Conservation (phyloP, 2,329 filamentous ascomycete genomes). For the Aureobasidium vineae region DNA sequence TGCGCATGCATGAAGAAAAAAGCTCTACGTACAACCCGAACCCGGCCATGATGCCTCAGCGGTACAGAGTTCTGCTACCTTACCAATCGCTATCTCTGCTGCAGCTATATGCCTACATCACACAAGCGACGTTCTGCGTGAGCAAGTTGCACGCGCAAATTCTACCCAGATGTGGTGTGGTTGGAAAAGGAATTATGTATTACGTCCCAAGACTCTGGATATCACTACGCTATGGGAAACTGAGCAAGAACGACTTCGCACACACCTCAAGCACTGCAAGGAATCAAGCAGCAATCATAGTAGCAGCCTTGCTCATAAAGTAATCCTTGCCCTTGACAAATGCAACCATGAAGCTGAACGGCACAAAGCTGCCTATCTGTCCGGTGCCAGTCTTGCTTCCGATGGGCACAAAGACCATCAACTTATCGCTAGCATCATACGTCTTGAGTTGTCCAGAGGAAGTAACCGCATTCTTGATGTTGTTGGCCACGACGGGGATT, state of each 20-base stretch:
- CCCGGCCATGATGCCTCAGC: no score
- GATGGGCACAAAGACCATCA: conserved; percentile 25
- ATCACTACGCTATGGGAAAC: background rate
- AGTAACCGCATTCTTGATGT: conserved; percentile 11
- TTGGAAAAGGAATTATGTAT: no score
- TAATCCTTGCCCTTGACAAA: conserved; percentile 26
- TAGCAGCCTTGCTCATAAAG: conserved; percentile 20
- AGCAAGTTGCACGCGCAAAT: no score
- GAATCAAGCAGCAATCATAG: conserved; percentile 5
- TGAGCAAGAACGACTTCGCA: background rate
- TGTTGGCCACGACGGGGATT: conserved; percentile 16
- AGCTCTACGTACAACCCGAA: no score
- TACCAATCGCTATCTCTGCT: no score
- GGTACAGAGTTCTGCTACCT: no score
- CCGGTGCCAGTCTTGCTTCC: conserved; percentile 12
- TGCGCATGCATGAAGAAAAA: no score
- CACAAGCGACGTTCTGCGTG: no score
- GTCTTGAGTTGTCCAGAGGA: background rate
- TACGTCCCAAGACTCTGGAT: background rate
- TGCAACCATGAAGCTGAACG: conserved; percentile 25
- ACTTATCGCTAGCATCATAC: conserved; percentile 16
- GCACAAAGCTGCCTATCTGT: conserved; percentile 19
- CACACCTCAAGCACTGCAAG: background rate
- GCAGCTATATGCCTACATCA: no score
- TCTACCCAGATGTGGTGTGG: no score